Evolutionary conservation across 2,329 filamentous ascomycete genomes (phyloP).

Genomic region (Domatiomyces catenatus): DNA sequence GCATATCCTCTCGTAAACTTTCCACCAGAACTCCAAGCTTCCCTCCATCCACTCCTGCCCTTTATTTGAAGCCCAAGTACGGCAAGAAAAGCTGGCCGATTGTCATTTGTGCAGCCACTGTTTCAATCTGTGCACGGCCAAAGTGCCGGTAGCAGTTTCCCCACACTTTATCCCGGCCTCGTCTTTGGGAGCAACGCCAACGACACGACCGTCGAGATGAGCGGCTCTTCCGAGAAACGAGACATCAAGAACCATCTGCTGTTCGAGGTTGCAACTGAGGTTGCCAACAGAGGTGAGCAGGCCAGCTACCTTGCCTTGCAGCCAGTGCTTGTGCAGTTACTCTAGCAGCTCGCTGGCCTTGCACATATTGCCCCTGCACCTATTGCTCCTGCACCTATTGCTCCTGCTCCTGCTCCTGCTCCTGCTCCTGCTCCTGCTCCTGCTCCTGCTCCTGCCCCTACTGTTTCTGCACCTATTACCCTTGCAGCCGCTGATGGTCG

Average conservation of each 20-base stretch:
- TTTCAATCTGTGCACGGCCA: background rate
- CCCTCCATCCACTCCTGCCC: background rate
- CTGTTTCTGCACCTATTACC: slow-evolving; percentile 8
- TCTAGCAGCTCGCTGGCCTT: slow-evolving; percentile 2
- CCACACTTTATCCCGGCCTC: background rate
- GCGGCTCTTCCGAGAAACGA: slow-evolving; percentile 26
- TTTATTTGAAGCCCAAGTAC: background rate
- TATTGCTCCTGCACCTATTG: background rate
- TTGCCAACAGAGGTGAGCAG: slow-evolving; percentile 73
- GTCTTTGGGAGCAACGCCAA: background rate
- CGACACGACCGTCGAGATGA: slow-evolving; percentile 13
- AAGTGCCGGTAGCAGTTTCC: background rate
- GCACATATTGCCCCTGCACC: background rate
- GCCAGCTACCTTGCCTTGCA: no score
- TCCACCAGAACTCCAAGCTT: background rate
- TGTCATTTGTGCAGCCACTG: no score
- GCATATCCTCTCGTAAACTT: background rate
- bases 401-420: background rate
- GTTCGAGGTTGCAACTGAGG: slow-evolving; percentile 93
- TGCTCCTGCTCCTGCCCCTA: slow-evolving; percentile 9
- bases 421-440: background rate
- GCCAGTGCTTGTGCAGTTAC: slow-evolving; percentile 8
- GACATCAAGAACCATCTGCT: slow-evolving; percentile 93
- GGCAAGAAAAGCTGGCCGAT: background rate
- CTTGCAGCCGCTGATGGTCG: slow-evolving; percentile 8